Conservation (phyloP, 306 rosid genomes). For the Cicer cuneatum region DNA sequence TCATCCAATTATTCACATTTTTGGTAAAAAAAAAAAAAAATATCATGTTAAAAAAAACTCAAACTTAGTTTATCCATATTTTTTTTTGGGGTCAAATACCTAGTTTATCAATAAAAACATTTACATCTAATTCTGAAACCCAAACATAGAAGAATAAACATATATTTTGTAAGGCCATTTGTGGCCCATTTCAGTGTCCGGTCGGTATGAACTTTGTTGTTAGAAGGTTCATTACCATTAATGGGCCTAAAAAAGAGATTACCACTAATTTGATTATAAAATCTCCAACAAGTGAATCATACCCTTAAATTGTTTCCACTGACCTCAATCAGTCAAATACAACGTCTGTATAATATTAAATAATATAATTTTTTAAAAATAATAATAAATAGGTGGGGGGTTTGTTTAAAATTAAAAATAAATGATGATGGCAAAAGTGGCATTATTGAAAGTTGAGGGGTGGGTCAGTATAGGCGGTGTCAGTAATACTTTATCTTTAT, state of each 20-base stretch:
- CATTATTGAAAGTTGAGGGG: conserved; percentile 41
- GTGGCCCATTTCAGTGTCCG: conserved; percentile 23
- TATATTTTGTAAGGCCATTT: not conserved
- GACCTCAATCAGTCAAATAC: not conserved
- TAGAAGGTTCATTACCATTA: no score
- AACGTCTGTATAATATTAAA: not conserved
- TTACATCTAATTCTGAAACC: not conserved
- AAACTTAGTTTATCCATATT: conserved; percentile 7
- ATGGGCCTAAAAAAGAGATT: not conserved
- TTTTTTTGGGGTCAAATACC: no score
- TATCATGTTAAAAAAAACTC: conserved; percentile 2
- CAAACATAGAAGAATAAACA: not conserved
- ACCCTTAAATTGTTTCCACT: not conserved
- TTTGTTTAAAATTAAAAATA: conserved; percentile 21
- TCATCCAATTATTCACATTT: not conserved
- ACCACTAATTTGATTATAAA: not conserved
- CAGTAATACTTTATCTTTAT: conserved; percentile 63
- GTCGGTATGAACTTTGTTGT: not conserved
- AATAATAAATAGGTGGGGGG: not conserved
- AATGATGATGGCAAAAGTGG: not conserved
- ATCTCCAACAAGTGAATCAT: no score
- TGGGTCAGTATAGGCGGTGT: conserved; percentile 45
- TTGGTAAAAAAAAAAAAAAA: not conserved
- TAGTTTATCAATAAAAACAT: no score
- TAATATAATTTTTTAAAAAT: no score